These are phyloP conservation scores for Fusarium sp. DNA, from an alignment of 2,329 filamentous ascomycete genomes.

Conservation along the genomic window DNA sequence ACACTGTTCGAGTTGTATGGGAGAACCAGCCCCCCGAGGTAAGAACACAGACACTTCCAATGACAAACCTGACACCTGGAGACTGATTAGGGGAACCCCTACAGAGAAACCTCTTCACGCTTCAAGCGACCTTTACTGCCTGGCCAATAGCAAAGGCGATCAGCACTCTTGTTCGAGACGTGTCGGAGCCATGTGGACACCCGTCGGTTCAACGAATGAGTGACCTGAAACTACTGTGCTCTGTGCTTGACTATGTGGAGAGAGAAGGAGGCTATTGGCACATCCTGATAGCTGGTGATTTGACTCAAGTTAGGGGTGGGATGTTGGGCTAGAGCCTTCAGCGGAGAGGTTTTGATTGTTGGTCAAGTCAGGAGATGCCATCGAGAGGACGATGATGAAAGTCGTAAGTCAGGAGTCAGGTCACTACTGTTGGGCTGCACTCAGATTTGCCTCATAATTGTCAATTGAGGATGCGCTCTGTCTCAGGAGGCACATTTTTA, in stretches of 20 bases:
- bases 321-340: no score
- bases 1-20: background rate
- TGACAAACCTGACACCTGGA: background rate
- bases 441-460: background rate
- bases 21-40: background rate
- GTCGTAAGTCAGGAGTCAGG: rapidly evolving
- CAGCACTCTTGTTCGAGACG: background rate
- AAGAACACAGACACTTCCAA: background rate
- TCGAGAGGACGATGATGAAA: background rate
- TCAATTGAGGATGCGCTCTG: background rate
- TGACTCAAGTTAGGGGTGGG: background rate
- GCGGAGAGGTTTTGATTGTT: no score
- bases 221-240: background rate
- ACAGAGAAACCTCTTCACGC: background rate
- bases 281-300: background rate
- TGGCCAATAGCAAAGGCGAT: background rate
- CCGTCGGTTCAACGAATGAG: background rate
- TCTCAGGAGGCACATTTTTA: background rate
- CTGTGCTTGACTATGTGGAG: background rate
- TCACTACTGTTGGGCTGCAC: background rate
- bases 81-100: background rate
- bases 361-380: rapidly evolving
- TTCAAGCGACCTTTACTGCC: background rate
- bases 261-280: background rate
- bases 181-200: rapidly evolving